phyloP scores from a whole-genome alignment of 140 eudicot species.

The Bidens hawaiensis region DNA sequence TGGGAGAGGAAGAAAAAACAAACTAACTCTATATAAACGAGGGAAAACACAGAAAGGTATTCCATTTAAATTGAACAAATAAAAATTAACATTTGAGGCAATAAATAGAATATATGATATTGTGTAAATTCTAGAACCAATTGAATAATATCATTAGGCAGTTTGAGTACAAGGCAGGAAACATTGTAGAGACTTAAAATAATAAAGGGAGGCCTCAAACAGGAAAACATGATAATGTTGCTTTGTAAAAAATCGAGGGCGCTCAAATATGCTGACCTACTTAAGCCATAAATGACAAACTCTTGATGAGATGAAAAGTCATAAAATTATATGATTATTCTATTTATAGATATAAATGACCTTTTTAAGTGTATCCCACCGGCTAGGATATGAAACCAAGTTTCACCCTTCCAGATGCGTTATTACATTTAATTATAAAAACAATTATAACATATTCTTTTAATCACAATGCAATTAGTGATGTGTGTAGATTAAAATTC shows the following conservation, averaged over 20 bases:
- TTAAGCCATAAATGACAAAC: background rate
- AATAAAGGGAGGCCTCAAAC: background rate
- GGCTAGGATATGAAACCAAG: constrained; percentile 5
- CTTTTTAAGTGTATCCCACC: too few species aligned
- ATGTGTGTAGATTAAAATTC: background rate
- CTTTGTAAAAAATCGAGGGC: background rate
- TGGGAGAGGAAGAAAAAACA: background rate
- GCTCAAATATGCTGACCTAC: background rate
- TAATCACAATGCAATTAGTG: background rate
- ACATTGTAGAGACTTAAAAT: background rate
- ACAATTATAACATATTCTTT: background rate
- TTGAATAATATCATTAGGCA: background rate
- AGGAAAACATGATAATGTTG: background rate
- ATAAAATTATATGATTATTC: background rate
- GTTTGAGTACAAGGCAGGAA: background rate
- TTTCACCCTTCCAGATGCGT: background rate
- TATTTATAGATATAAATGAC: too few species aligned
- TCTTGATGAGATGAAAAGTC: background rate
- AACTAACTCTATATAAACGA: background rate
- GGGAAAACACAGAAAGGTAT: background rate
- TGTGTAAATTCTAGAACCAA: background rate
- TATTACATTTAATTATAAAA: constrained; percentile 7
- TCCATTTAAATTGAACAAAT: background rate
- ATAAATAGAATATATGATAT: background rate
- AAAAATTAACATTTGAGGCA: background rate